Evolutionary conservation across 2,329 filamentous ascomycete genomes (phyloP), one percentile per base, ranked within the genome.

Genomic region (Rutstroemia sydowiana): DNA sequence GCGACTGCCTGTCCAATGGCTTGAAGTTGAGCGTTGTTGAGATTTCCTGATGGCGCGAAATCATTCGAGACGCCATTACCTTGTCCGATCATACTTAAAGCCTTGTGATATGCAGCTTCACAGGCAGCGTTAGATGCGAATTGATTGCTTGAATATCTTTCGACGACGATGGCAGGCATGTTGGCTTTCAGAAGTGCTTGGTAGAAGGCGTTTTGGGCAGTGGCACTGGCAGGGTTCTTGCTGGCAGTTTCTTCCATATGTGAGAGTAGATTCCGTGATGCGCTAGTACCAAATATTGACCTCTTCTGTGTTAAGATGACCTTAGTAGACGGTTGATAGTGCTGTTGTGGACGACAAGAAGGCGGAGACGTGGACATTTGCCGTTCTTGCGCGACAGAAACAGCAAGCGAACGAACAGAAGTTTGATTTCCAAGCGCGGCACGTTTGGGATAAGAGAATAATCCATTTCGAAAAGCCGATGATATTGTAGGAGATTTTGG

Each of bases 141-240:
- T 51, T 85, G 82, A 56, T 87, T 87, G 14, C 86, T 90, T 66
- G 90, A 84, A 69, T 95, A 93, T 63, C 93, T 79, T 69, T 97
- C 90, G 54, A 96, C 79, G 52, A 98, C 75, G 57, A 98, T 95
- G 47, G 90, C 85, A 16, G 92, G 88, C 87, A 96, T 91, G 64
- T 95, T 93, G 47, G 92, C 90, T 66, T 87, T 87, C 51, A 96
- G 76, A 13, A 98, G 79, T 42, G 91, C 85, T 66, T 92, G 86
- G 67, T 98, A 98, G 68, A 98, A 96, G 14, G 88, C 85, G 67
- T 92, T 93, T 68, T 98, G 93, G 18, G 90, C 84, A 40, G 86
- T 87, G 26, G 90, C 85, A 68, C 89, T 97, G 54, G 76, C 79
- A 1, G 93, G 89, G 63, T 95, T 95, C 69, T 89, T 87, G 71